phyloP scores from a whole-genome alignment of 2,329 filamentous ascomycete genomes.

The Colletotrichum liriopes region DNA sequence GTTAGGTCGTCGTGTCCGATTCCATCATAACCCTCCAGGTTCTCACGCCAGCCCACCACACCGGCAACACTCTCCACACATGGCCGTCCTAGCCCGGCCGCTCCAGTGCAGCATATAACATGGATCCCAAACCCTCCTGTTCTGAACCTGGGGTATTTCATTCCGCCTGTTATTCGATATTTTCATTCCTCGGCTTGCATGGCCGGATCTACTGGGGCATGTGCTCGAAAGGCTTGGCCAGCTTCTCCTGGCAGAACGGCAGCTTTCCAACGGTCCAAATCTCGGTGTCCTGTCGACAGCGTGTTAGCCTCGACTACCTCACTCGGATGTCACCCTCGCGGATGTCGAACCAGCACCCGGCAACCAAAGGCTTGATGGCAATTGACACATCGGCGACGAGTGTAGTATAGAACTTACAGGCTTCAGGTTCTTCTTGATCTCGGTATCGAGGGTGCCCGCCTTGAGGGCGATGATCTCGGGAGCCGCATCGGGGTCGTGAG shows the following conservation, averaged over 20 bases:
- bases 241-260: constrained; percentile 77
- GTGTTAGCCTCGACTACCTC: not conserved
- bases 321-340: not conserved
- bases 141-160: not conserved
- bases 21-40: constrained; percentile 40
- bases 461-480: constrained; percentile 79
- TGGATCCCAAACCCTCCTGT: constrained; percentile 5
- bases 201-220: constrained; percentile 69
- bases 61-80: constrained; percentile 21
- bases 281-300: constrained; percentile 68
- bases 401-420: constrained; percentile 62
- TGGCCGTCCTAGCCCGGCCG: constrained; percentile 12
- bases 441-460: constrained; percentile 74
- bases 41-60: constrained; percentile 36
- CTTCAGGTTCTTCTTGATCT: constrained; percentile 79
- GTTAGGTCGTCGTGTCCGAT: constrained; percentile 14
- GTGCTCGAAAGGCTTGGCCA: constrained; percentile 74
- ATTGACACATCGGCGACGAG: not conserved
- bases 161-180: not conserved
- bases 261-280: constrained; percentile 80
- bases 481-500: constrained; percentile 80
- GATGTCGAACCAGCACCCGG: not conserved
- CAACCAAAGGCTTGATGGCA: not conserved
- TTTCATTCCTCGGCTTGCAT: too few species aligned
- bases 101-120: constrained; percentile 19